A percentile compares a stretch with the other conserved stretches of the same genome.
Evolutionary conservation across 495 filamentous ascomycete genomes (phyloP).

Genomic region (Ramalina peruviana): DNA sequence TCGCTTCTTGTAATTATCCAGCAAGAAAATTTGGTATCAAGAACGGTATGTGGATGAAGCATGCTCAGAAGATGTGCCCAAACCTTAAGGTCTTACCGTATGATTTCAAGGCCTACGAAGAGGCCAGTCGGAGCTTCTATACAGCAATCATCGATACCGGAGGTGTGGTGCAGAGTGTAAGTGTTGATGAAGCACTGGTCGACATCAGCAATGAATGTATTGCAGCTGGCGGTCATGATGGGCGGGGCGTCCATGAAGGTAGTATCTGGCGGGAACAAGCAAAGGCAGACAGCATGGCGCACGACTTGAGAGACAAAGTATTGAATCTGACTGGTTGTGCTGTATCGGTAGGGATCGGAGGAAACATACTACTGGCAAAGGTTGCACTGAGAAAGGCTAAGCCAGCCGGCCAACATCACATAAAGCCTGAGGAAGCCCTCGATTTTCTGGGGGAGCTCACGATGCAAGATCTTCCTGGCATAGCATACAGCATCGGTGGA

Average conservation of each 20-base stretch:
- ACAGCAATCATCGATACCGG: conserved; percentile 63
- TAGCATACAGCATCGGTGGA: conserved; percentile 70
- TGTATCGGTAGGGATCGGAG: conserved; percentile 89
- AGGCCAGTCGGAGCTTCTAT: conserved; percentile 80
- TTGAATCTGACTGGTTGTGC: conserved; percentile 64
- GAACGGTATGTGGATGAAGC: conserved; percentile 99
- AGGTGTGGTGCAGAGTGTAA: conserved; percentile 85
- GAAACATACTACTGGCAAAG: conserved; percentile 81
- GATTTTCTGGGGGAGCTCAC: conserved; percentile 61
- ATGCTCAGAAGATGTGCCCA: conserved; percentile 68
- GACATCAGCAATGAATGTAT: conserved; percentile 60
- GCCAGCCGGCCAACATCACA: conserved; percentile 80
- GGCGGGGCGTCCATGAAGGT: conserved; percentile 51
- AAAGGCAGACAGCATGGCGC: conserved; percentile 63
- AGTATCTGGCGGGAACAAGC: conserved; percentile 71
- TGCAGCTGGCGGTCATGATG: conserved; percentile 51
- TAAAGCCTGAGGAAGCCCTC: conserved; percentile 65
- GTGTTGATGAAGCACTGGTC: conserved; percentile 84
- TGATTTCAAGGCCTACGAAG: conserved; percentile 88
- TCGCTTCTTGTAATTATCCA: conserved; percentile 92
- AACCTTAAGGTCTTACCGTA: conserved; percentile 78
- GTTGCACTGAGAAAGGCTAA: conserved; percentile 85
- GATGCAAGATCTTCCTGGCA: conserved; percentile 72
- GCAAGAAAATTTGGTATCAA: conserved; percentile 76
- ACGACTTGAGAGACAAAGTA: conserved; percentile 48